Percentiles rank a stretch among this genome's conserved stretches.
Conservation (phyloP, 768 basidiomycete genomes). For the Sporobolomyces phaffii region DNA sequence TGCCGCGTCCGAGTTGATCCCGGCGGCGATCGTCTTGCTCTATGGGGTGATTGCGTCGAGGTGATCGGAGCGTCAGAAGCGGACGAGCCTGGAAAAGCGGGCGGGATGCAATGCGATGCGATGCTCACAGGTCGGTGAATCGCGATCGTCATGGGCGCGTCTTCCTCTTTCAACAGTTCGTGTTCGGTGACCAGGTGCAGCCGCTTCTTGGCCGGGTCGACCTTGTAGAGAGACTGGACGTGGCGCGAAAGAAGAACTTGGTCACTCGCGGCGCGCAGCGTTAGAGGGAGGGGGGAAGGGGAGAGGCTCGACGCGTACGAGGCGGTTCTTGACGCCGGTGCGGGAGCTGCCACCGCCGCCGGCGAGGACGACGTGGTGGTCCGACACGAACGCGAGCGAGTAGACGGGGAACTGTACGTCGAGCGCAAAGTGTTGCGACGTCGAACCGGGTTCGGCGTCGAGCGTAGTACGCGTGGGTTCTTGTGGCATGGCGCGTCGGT, state of each 20-base stretch:
- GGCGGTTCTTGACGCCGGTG: constrained; percentile 88
- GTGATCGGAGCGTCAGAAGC: neutral
- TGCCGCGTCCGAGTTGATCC: constrained; percentile 72
- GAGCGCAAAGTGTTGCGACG: constrained; percentile 18
- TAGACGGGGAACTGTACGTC: constrained; percentile 71
- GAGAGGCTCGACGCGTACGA: constrained; percentile 55
- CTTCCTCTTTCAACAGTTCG: constrained; percentile 72
- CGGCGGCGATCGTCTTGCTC: constrained; percentile 61
- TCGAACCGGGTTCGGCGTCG: constrained; percentile 10
- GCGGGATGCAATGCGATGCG: neutral
- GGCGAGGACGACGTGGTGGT: constrained; percentile 69
- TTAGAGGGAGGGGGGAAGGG: neutral
- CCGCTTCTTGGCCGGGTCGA: constrained; percentile 53
- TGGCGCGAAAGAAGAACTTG: no score
- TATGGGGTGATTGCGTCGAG: constrained; percentile 13
- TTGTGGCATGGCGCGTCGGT: neutral
- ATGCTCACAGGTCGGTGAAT: constrained; percentile 53
- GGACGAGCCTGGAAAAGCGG: no score
- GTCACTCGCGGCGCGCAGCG: no score
- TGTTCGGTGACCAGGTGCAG: constrained; percentile 62
- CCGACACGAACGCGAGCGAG: constrained; percentile 69
- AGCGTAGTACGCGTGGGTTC: constrained; percentile 5
- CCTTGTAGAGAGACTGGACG: constrained; percentile 64
- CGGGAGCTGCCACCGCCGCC: constrained; percentile 78
- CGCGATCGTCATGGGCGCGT: constrained; percentile 95